Base-by-base conservation (phyloP, 106 monocot species). In the Phalaenopsis aphrodite region DNA sequence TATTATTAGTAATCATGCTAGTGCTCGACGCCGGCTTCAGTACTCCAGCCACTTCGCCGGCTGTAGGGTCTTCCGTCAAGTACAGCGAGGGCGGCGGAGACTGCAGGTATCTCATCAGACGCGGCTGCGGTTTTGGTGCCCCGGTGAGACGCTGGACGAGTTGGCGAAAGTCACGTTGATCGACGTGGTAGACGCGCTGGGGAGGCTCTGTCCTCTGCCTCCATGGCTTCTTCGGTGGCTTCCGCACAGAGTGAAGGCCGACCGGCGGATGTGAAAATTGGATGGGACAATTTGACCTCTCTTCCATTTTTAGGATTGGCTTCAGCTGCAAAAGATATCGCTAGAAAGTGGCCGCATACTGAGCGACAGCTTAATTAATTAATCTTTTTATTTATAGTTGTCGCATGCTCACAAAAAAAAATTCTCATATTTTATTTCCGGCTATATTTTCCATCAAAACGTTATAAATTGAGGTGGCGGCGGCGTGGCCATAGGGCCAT, bases 61-160 rank as follows among this genome's bases (percentile, higher is more conserved):
- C 18, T 66, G 66, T 6, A 23, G 67, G 0, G 67, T 71, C 0
- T 37, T 47, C 52, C 0, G 71, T 49, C 48, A 86, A 45, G 4
- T 76, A 55, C 41, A 73, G 49, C 15, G 76, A 38, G 30, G 82
- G 49, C 4, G 82, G 88, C 11, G 82, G 75, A 1, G 11, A 19
- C 75, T n/a, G n/a, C n/a, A 66, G n/a, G 42, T 49, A 5, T 6
- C 11, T 18, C 8, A 21, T 45, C 19, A 52, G 61, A 8, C 14
- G 8, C 36, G 81, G 36, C n/a, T n/a, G n/a, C 3, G 36, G 21
- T 42, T 18, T 57, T 61, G 78, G 78, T 2, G 67, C 23, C 15
- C 83, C 87, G 56, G 89, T 90, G 45, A 90, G 87, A n/a, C 66
- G 75, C 76, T 90, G 89, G 7, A 90, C 89, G 38, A 90, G 85